These are phyloP conservation scores for Angophora floribunda DNA, from an alignment of 345 rosid genomes.

Conservation along the genomic window DNA sequence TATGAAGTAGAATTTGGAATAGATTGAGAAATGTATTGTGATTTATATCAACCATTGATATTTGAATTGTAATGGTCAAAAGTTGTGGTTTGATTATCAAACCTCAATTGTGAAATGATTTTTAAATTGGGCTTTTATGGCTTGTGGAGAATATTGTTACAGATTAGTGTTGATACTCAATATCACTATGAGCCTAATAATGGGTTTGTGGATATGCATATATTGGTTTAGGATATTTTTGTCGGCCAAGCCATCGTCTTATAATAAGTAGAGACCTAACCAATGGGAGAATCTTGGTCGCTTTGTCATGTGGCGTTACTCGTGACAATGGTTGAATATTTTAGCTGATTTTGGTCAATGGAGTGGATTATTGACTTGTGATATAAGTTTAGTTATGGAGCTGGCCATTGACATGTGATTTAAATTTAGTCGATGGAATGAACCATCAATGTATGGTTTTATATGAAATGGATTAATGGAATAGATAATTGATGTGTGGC, in stretches of 20 bases:
- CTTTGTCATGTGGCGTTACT: background rate
- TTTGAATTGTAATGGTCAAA: too few species aligned
- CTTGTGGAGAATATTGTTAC: too few species aligned
- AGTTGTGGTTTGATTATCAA: too few species aligned
- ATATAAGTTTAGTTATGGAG: background rate
- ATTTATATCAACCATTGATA: too few species aligned
- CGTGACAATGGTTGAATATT: background rate
- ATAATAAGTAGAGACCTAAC: too few species aligned
- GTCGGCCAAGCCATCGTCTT: accelerated
- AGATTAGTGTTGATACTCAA: background rate
- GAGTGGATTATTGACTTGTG: too few species aligned
- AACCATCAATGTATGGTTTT: too few species aligned
- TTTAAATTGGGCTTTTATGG: background rate
- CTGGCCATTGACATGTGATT: background rate
- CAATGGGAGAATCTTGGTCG: background rate
- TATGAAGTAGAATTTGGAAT: background rate
- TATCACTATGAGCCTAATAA: accelerated
- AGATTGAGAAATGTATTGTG: too few species aligned
- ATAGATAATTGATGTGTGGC: background rate
- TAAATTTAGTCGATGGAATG: too few species aligned
- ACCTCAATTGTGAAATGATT: too few species aligned
- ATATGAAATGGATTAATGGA: too few species aligned
- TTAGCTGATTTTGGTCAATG: background rate
- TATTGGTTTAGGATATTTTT: too few species aligned
- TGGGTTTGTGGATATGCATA: accelerated